These are phyloP conservation scores for Pseudonitzschia pungens DNA, from an alignment of 108 stramenopile species.

Conservation along the genomic window DNA sequence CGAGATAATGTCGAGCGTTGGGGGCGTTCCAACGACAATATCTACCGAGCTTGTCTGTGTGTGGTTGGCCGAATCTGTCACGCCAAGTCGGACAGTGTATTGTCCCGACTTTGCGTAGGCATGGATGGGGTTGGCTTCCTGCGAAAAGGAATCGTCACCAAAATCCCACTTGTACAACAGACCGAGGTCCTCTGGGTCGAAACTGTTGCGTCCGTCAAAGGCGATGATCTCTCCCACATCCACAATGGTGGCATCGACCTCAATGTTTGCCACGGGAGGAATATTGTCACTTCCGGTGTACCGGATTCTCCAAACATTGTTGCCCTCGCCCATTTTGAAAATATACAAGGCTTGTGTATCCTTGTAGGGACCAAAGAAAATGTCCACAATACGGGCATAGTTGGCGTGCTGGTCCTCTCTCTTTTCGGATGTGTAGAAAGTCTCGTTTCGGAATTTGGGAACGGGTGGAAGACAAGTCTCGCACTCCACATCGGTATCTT, in stretches of 20 bases:
- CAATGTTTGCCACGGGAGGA: conserved; percentile 29
- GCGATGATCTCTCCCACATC: conserved; percentile 12
- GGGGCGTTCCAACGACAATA: conserved; percentile 23
- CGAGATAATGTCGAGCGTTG: conserved; percentile 18
- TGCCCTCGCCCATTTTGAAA: conserved; percentile 8
- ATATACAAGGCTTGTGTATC: conserved; percentile 38
- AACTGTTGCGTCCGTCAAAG: conserved; percentile 38
- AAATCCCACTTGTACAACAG: conserved; percentile 42
- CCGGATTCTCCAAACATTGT: conserved; percentile 29
- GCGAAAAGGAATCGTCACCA: conserved; percentile 24
- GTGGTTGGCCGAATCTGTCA: conserved; percentile 22
- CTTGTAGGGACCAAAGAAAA: conserved; percentile 40
- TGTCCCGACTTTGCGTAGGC: conserved; percentile 15
- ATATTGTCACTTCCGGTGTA: conserved; percentile 33
- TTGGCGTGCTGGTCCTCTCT: conserved; percentile 14
- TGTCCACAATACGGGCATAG: conserved; percentile 19
- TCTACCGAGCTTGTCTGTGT: conserved; percentile 7
- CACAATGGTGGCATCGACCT: background rate
- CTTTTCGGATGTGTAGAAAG: conserved; percentile 14
- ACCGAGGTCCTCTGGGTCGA: conserved; percentile 31
- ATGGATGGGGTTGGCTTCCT: conserved; percentile 13
- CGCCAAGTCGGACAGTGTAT: conserved; percentile 20
- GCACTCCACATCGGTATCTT: conserved; percentile 6
- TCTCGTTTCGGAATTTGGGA: conserved; percentile 5
- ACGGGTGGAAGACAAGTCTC: conserved; percentile 8